phyloP scores from a whole-genome alignment of 441 rosid species.

The Codiaeum variegatum region DNA sequence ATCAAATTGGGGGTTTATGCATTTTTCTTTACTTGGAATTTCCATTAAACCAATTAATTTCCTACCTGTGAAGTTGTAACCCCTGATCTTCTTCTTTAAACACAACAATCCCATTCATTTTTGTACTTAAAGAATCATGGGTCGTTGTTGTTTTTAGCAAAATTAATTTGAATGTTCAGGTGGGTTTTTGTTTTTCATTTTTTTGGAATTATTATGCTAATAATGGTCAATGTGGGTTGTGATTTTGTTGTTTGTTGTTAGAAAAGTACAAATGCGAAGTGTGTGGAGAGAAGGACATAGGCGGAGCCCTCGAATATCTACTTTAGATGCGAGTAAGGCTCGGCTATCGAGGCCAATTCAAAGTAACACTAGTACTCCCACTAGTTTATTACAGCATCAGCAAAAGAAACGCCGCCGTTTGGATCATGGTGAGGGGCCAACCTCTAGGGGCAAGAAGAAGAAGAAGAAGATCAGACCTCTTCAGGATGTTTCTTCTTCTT shows the following conservation, averaged over 20 bases:
- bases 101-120: background rate
- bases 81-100: background rate
- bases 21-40: constrained; percentile 30
- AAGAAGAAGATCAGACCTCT: constrained; percentile 43
- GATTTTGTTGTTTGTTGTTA: constrained; percentile 2
- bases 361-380: background rate
- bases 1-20: constrained; percentile 13
- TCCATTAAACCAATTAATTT: constrained; percentile 11
- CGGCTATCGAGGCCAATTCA: constrained; percentile 23
- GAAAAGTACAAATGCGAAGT: constrained; percentile 33
- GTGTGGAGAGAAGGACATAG: constrained; percentile 41
- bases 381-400: background rate
- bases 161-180: constrained; percentile 30
- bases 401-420: constrained; percentile 11
- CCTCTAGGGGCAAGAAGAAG: constrained; percentile 39
- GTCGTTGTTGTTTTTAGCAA: background rate
- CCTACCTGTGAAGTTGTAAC: constrained; percentile 11
- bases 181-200: constrained; percentile 23
- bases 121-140: background rate
- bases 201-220: constrained; percentile 7
- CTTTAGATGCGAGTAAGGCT: constrained; percentile 34
- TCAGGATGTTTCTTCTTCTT: constrained; percentile 33
- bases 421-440: constrained; percentile 27
- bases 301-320: constrained; percentile 47
- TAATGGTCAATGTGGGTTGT: constrained; percentile 22